A percentile compares a stretch with the other conserved stretches of the same genome.
These are phyloP conservation scores for Dipodascus albidus DNA, from an alignment of 805 yeast species.

Conservation along the genomic window DNA sequence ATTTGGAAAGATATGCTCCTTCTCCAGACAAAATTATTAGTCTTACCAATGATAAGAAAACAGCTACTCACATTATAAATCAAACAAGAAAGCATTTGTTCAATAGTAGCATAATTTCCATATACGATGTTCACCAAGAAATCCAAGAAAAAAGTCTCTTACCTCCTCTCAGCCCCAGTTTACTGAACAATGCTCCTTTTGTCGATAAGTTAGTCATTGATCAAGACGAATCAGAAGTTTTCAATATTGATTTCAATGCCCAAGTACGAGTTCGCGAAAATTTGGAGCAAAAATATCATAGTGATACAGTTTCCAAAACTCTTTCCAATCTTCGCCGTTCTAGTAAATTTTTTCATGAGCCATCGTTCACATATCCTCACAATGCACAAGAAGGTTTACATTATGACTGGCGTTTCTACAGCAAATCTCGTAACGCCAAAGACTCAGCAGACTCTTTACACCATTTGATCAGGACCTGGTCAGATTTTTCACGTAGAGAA, in stretches of 20 bases:
- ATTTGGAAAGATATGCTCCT: not conserved
- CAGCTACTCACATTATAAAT: not conserved
- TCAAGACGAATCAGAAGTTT: not conserved
- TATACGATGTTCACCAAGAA: not conserved
- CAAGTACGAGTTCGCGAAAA: not conserved
- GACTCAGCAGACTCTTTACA: conserved; percentile 37
- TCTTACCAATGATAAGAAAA: not conserved
- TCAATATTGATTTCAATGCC: not conserved
- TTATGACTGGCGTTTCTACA: conserved; percentile 63
- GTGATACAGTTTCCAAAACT: not conserved
- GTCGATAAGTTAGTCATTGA: not conserved
- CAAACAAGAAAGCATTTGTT: not conserved
- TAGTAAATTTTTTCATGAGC: not conserved
- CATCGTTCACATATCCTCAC: not conserved
- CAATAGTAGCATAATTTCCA: not conserved
- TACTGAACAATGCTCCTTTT: not conserved
- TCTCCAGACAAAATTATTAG: not conserved
- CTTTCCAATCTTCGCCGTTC: not conserved
- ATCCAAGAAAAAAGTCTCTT: not conserved
- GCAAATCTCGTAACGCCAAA: conserved; percentile 27
- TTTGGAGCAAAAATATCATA: not conserved
- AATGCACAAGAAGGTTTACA: conserved; percentile 18
- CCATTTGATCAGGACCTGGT: conserved; percentile 35
- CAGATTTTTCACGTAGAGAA: conserved; percentile 32
- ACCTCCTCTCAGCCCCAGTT: not conserved